Base-by-base conservation (phyloP, 2,329 filamentous ascomycete genomes). In the Harringtonia aguacate region DNA sequence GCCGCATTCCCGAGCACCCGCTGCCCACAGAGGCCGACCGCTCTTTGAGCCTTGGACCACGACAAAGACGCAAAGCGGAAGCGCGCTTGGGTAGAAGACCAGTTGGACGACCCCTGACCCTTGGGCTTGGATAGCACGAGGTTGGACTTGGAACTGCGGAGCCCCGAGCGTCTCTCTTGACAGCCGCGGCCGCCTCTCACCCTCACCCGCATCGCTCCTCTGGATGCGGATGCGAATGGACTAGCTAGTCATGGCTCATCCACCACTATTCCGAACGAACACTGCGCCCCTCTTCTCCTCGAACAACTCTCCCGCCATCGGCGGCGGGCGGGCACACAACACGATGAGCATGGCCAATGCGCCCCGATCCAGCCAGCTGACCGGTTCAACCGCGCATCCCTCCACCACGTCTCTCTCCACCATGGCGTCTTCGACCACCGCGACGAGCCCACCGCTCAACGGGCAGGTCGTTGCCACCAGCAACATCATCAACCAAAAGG, bases 401-500 rank as follows among this genome's bases (percentile, higher is more conserved):
- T 73, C 71, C 15, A 69, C 68, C 30, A 66, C 71, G 37, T 78
- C 73, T 14, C 59, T 77, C 36, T 64, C 61, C 49, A 70, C 73
- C 3, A 60, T 77, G 39, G 58, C 64, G 36, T 72, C 61, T 53
- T 57, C 64, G 13, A 55, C 65, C 24, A 72, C 70, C 28, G 53
- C 65, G 24, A 58, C 63, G 29, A 53, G 54, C n/a, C 48, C 64
- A 42, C 51, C 56, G 10, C 66, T 71, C 38, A 76, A 70, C 47
- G 79, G 79, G 37, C 77, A 77, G 48, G 76, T 89, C 49, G 68
- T 86, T 56, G 84, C 88, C 48, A 87, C 84, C 47, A 77, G 85
- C 61, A 95, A 95, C 63, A 94, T 98, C 61, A 95, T 98, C 72
- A 98, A 98, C 66, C 86, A 90, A 64, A 85, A 86, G 61, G 92